phyloP scores from a whole-genome alignment of 2,329 filamentous ascomycete genomes.

The Xylaria polymorpha region DNA sequence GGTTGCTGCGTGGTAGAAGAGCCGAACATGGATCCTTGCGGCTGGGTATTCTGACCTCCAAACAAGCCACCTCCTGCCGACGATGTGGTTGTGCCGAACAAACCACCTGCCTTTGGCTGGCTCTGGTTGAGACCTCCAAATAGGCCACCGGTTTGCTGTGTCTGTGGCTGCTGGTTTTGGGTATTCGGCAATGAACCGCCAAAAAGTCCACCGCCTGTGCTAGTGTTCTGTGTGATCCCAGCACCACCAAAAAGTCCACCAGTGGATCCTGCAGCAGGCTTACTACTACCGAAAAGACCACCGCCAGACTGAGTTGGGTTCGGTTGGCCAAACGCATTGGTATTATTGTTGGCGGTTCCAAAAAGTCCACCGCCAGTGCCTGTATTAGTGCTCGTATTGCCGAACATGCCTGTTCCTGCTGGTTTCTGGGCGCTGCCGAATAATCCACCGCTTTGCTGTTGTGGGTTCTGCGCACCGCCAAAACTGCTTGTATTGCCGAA shows the following conservation, averaged over 20 bases:
- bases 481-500: constrained; percentile 52
- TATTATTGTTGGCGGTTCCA: constrained; percentile 52
- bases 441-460: constrained; percentile 54
- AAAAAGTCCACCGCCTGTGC: constrained; percentile 63
- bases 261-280: constrained; percentile 49
- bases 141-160: constrained; percentile 55
- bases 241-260: constrained; percentile 58
- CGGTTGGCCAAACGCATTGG: constrained; percentile 47
- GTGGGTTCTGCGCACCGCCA: constrained; percentile 49
- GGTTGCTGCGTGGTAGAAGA: constrained; percentile 61
- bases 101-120: constrained; percentile 65
- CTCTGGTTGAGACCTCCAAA: constrained; percentile 64
- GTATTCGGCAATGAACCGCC: constrained; percentile 59
- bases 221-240: constrained; percentile 52
- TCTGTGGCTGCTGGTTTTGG: constrained; percentile 54
- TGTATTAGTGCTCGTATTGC: constrained; percentile 45
- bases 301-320: constrained; percentile 43
- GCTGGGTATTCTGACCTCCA: constrained; percentile 60
- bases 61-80: constrained; percentile 65
- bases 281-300: constrained; percentile 61
- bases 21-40: constrained; percentile 60
- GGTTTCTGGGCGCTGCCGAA: constrained; percentile 55
- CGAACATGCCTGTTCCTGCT: constrained; percentile 57
- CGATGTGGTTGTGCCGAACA: constrained; percentile 63
- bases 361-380: constrained; percentile 56